Base-by-base conservation (phyloP, 805 yeast genomes). In the Pichia membranifaciens region DNA sequence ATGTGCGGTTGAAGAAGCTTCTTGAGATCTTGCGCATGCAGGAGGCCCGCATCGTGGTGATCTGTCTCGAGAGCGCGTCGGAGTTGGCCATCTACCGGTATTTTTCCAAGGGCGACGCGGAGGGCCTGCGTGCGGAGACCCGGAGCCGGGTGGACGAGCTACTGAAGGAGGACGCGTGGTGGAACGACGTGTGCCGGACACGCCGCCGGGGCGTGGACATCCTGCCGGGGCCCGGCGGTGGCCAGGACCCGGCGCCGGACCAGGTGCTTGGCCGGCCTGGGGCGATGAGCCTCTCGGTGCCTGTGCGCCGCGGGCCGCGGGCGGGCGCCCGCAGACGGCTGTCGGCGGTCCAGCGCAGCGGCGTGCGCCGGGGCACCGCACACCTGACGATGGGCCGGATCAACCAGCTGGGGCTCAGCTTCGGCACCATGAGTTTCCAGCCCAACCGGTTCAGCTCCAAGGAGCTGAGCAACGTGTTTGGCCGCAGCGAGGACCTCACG, bases 11-110 rank as follows among this genome's bases (percentile, higher is more conserved):
- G 35, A 57, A 57, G 1, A 78, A 80, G 36, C 66, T 93, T 29
- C 68, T 93, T 39, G 81, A 77, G 13, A 83, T 82, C n/a, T 71
- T 93, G 46, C 74, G 99, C 57, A 93, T 93, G 47, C 83, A 81
- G 32, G 53, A 51, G 10, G 96, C 97, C 0, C 80, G 79, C 51
- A 73, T 90, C n/a, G 63, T 84, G 23, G 88, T 90, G 1, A 70
- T 84, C 5, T 81, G 93, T 51, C 70, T 93, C 33, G 78, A 64
- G 61, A 76, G 69, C 55, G 82, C 81, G 1, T n/a, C n/a, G 10
- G 55, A 66, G 0, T 75, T 79, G 44, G 62, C 75, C 36, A 72
- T 80, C 1, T 93, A 93, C 61, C 82, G 88, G 51, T 81, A 84
- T 36, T 78, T 93, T 52, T 78, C 88, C 4, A 82, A 82, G 52